Evolutionary conservation across 2,329 filamentous ascomycete genomes (phyloP).

Genomic region (Pseudopyricularia cyperi): DNA sequence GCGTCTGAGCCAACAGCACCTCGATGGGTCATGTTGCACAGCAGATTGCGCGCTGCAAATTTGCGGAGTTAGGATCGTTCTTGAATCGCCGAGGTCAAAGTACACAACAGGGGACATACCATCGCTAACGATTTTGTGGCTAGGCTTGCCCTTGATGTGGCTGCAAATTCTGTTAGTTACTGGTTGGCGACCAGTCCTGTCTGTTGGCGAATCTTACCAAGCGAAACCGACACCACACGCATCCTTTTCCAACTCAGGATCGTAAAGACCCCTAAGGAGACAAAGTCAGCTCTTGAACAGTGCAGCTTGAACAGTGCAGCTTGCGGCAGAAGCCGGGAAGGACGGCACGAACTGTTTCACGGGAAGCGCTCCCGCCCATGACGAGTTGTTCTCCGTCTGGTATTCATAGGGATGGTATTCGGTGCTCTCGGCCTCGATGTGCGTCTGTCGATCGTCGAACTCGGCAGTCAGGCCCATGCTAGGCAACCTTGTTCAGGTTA

Average conservation of each 20-base stretch:
- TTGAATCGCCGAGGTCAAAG: no score
- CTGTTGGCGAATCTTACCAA: conserved; percentile 44
- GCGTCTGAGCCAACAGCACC: conserved; percentile 96
- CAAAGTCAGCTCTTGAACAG: conserved; percentile 1
- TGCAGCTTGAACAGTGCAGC: no score
- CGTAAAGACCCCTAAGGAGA: conserved; percentile 63
- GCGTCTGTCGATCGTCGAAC: conserved; percentile 55
- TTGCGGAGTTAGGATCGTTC: neutral
- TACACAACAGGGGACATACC: conserved; percentile 31
- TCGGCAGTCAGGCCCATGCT: conserved; percentile 55
- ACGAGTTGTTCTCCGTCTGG: conserved; percentile 70
- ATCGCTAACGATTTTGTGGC: conserved; percentile 98
- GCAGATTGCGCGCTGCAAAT: conserved; percentile 64
- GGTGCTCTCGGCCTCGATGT: conserved; percentile 46
- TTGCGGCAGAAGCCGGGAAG: conserved; percentile 2
- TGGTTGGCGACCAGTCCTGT: no score
- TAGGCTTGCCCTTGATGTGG: conserved; percentile 93
- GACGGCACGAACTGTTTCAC: conserved; percentile 64
- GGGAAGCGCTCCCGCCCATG: conserved; percentile 89
- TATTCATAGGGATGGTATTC: conserved; percentile 68
- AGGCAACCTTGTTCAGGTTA: conserved; percentile 34
- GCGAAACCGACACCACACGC: conserved; percentile 98
- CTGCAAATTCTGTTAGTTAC: conserved; percentile 27
- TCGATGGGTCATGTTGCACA: conserved; percentile 99
- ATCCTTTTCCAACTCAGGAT: conserved; percentile 95